phyloP scores from a whole-genome alignment of 2,329 filamentous ascomycete genomes.

The Coccinonectria pachysandricola region DNA sequence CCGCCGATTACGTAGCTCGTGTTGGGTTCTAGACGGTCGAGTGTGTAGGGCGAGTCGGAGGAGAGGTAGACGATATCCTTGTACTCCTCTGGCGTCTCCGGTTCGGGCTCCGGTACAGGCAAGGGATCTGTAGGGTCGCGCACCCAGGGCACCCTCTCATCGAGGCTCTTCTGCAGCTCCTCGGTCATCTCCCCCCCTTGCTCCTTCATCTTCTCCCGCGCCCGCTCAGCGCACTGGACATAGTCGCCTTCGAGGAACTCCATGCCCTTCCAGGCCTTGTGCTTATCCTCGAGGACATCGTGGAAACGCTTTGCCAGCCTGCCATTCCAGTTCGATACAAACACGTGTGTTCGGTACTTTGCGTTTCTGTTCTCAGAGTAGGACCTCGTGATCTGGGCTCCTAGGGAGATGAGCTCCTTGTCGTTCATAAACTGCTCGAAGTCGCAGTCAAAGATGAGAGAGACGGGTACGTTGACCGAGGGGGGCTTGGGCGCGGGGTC shows the following conservation, averaged over 20 bases:
- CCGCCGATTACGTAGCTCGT: conserved; percentile 90
- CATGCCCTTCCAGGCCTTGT: conserved; percentile 72
- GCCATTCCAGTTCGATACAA: conserved; percentile 69
- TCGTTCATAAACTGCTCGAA: conserved; percentile 87
- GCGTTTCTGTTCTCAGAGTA: conserved; percentile 80
- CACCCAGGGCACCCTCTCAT: conserved; percentile 20
- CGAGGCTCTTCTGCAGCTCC: conserved; percentile 35
- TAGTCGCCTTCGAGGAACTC: conserved; percentile 67
- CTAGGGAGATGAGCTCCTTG: conserved; percentile 73
- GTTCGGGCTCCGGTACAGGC: conserved; percentile 24
- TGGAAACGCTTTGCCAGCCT: conserved; percentile 71
- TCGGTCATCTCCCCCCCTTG: conserved; percentile 50
- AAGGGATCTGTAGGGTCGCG: conserved; percentile 23
- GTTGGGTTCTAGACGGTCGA: conserved; percentile 75
- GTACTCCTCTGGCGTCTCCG: conserved; percentile 22
- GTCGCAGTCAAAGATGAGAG: conserved; percentile 80
- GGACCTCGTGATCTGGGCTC: conserved; percentile 71
- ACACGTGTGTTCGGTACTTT: conserved; percentile 58
- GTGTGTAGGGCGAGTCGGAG: conserved; percentile 78
- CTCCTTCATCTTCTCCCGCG: conserved; percentile 55
- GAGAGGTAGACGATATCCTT: conserved; percentile 70
- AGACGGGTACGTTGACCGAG: conserved; percentile 56
- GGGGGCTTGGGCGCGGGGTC: conserved; percentile 24
- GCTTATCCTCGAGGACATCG: conserved; percentile 57
- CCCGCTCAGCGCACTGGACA: conserved; percentile 52